Evolutionary conservation across 495 filamentous ascomycete species (phyloP), one percentile per base, ranked within the genome.

Genomic region (Tetracladium setigerum): DNA sequence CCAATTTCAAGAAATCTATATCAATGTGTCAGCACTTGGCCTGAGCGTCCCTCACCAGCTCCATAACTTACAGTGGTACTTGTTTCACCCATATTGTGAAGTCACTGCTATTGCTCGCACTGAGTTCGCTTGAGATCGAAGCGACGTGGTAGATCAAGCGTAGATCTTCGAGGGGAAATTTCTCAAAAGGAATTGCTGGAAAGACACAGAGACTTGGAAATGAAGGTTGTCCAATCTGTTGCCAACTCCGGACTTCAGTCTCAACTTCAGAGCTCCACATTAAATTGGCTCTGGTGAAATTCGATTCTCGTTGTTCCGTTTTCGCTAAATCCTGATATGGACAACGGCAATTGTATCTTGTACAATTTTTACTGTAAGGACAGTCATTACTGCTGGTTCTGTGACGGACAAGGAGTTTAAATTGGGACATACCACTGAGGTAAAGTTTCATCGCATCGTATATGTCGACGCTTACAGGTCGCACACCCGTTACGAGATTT

Each of bases 401-500:
- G n/a, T n/a, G n/a, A n/a, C n/a, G n/a, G 30, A 31, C 5, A 41
- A 43, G 34, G 42, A 33, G 30, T 41, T 11, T 30, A 33, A n/a
- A 43, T 43, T 11, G n/a, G n/a, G 36, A 37, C 73, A 53, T 76
- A 96, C 91, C 92, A 98, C 79, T 98, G 92, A 18, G 94, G 92
- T 56, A 91, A 95, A 49, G 76, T 95, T 66, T 98, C 94, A 64
- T 98, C 92, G 68, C 92, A 98, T 48, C 92, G 81, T 62, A 98
- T 97, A 67, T 98, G 92, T 59, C 92, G 81, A 65, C 84, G 81
- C 75, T 98, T 98, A 77, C 92, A 98, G 30, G 88, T 95, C 57
- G 87, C 89, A 69, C 92, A 98, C 38, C 92, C 92, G 67, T 95
- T 96, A 47, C 92, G 81, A 40, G 91, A 96, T 68, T 98, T 98